These are phyloP conservation scores for Boletus insuetus DNA, from an alignment of 768 basidiomycete species.

Conservation along the genomic window DNA sequence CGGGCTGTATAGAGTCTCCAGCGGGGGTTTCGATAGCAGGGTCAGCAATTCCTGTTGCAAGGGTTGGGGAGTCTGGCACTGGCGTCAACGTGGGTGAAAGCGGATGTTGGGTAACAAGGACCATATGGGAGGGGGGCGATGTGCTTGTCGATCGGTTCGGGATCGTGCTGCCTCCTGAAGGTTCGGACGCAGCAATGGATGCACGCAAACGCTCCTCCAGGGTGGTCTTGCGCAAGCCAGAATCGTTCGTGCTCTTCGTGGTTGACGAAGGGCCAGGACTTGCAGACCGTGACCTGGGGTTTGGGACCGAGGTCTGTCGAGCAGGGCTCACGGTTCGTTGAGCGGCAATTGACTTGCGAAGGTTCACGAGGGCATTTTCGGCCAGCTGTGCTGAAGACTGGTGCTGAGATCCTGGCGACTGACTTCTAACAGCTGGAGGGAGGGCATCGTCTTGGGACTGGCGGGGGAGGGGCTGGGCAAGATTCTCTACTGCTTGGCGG, in stretches of 20 bases:
- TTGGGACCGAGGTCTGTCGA: conserved; percentile 11
- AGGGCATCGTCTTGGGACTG: conserved; percentile 32
- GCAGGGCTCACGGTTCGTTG: conserved; percentile 49
- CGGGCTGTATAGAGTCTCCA: not conserved
- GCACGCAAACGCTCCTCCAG: conserved; percentile 79
- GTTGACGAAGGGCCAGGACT: conserved; percentile 24
- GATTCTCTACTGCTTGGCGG: conserved; percentile 67
- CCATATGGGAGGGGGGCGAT: conserved; percentile 38
- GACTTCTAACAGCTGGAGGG: conserved; percentile 34
- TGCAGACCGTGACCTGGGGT: conserved; percentile 21
- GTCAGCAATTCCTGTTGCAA: not conserved
- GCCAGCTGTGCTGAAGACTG: conserved; percentile 54
- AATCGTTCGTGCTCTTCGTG: conserved; percentile 15
- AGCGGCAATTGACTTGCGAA: conserved; percentile 60
- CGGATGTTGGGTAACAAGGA: conserved; percentile 31
- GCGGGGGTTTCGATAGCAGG: not conserved
- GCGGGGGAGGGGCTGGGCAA: conserved; percentile 49
- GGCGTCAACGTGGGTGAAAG: conserved; percentile 44
- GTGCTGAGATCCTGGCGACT: conserved; percentile 33
- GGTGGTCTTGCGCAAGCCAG: conserved; percentile 47
- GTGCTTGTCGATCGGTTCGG: conserved; percentile 39
- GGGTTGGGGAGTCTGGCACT: conserved; percentile 40
- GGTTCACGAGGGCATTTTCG: conserved; percentile 55
- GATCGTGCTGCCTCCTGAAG: conserved; percentile 40
- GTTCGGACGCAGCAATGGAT: conserved; percentile 55